Evolutionary conservation across 169 alveolate genomes (phyloP), one percentile per base, ranked within the genome.

Genomic region (Eimeria necatrix): DNA sequence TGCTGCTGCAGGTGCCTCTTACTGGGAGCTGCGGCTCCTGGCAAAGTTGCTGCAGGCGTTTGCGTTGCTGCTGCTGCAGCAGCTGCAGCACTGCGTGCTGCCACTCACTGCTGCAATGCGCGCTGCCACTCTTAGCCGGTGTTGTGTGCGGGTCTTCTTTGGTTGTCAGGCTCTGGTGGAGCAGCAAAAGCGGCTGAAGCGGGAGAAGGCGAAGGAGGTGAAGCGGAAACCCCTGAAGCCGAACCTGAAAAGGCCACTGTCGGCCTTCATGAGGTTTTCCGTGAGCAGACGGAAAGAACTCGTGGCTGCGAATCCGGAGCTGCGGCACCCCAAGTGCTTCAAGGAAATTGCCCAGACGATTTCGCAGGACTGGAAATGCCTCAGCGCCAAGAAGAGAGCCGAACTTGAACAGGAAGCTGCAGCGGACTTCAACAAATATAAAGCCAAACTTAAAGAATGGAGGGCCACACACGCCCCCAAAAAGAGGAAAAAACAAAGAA

Each of bases 261-360:
- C 71, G 6, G 89, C 71, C 22, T 80, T 49, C 89, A 32, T 80
- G 49, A 61, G 41, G 22, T 80, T 49, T n/a, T 80, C 89, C 22
- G 49, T 51, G 14, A 20, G 46, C 20, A 24, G 89, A 2, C 64
- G 89, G 49, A 48, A 24, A 22, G 89, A 80, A 48, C 70, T 80
- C n/a, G 5, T 80, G 12, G 68, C 68, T 10, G 68, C 68, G 68
- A 18, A 56, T 10, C 68, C 68, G 20, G 68, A 56, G 68, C 20
- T 56, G 68, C 68, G 68, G 68, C 68, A 56, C 20, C 68, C 68
- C 68, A 56, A 56, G 68, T 56, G 68, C 68, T 56, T 56, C 68
- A 56, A 56, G 68, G 68, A 56, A 56, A 56, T 56, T 18, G 68
- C 68, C 22, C 68, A 56, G 68, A 56, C 22, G 20, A 56, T 56